These are phyloP conservation scores for Ophiostoma ulmi DNA, from an alignment of 2,329 filamentous ascomycete species.

Conservation along the genomic window DNA sequence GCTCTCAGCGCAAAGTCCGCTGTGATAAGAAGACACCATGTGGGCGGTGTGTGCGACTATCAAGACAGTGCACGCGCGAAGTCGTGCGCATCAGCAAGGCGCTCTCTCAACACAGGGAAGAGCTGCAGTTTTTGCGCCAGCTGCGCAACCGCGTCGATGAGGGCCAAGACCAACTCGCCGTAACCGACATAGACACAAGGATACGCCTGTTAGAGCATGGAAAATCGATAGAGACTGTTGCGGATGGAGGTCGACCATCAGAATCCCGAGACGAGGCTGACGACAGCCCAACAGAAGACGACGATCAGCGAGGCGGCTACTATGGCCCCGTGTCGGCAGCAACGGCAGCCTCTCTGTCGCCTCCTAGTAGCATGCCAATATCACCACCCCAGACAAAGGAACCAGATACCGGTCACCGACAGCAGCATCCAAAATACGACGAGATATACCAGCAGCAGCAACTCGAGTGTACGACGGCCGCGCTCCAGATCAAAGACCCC, in stretches of 20 bases:
- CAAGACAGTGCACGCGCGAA: constrained; percentile 23
- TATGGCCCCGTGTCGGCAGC: background rate
- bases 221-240: background rate
- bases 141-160: constrained; percentile 15
- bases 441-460: constrained; percentile 2
- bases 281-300: background rate
- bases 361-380: background rate
- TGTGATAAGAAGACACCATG: constrained; percentile 24
- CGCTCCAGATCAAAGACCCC: background rate
- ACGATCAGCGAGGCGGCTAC: background rate
- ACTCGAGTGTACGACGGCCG: constrained; percentile 6
- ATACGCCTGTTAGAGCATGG: constrained; percentile 25
- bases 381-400: background rate
- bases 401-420: background rate
- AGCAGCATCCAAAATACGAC: constrained; percentile 1
- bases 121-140: constrained; percentile 21
- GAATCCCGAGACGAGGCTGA: background rate
- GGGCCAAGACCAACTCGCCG: background rate
- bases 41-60: constrained; percentile 23
- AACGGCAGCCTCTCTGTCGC: background rate
- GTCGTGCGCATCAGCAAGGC: constrained; percentile 26
- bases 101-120: constrained; percentile 21
- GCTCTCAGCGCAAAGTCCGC: constrained; percentile 23
- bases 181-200: constrained; percentile 22
- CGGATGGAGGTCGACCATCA: background rate